These are phyloP conservation scores for Kitagawia praeruptora DNA, from an alignment of 129 eudicot genomes.

Conservation along the genomic window DNA sequence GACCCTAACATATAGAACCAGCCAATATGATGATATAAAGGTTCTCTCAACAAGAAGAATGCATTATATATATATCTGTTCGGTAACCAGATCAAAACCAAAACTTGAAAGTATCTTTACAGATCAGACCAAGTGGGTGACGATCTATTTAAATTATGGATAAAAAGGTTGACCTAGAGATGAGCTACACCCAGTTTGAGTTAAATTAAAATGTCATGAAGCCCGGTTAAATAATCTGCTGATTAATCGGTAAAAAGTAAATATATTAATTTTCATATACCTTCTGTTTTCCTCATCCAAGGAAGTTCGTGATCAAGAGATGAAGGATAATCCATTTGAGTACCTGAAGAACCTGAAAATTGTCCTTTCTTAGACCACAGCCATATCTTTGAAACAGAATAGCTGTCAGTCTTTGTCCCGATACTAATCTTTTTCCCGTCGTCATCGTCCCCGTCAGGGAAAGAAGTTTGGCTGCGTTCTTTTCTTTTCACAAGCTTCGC, in stretches of 20 bases:
- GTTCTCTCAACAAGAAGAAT: conserved; percentile 1
- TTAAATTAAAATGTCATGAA: neutral
- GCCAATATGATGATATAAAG: conserved; percentile 7
- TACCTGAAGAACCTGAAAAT: conserved; percentile 20
- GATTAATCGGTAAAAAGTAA: neutral
- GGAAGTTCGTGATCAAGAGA: conserved; percentile 8
- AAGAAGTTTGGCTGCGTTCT: conserved; percentile 18
- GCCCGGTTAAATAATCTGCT: neutral
- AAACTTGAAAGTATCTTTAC: neutral
- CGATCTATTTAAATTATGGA: neutral
- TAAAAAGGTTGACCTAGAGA: neutral
- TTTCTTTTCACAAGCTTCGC: conserved; percentile 28
- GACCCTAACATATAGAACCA: neutral
- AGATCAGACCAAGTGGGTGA: neutral
- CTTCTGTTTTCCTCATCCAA: conserved; percentile 10
- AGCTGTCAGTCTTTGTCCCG: conserved; percentile 30
- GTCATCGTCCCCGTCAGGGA: neutral
- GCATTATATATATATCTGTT: neutral
- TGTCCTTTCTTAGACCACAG: conserved; percentile 43
- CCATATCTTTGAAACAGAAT: conserved; percentile 49
- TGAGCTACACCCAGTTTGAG: conserved; percentile 1
- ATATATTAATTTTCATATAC: conserved; percentile 3
- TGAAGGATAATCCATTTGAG: conserved; percentile 4
- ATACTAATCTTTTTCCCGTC: conserved; percentile 30
- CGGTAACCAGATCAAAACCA: neutral